Evolutionary conservation across 1,284 basidiomycete species (phyloP).

Genomic region (Spongiforma sp.): DNA sequence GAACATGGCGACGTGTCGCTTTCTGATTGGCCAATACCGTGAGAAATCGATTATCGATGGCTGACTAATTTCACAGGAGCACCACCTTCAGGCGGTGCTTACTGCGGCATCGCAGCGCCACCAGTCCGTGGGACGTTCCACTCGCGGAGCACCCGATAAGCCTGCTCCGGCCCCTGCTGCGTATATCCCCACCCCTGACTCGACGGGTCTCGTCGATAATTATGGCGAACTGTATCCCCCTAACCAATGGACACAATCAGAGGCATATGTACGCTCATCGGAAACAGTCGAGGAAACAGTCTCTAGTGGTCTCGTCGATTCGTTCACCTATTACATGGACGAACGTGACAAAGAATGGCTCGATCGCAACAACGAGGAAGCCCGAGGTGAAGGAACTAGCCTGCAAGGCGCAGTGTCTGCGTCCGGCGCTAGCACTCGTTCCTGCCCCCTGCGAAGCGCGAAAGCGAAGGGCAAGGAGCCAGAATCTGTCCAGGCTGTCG

Average conservation of each 20-base stretch:
- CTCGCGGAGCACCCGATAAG: constrained; percentile 50
- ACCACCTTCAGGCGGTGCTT: constrained; percentile 89
- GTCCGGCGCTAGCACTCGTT: constrained; percentile 50
- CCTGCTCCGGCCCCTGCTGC: constrained; percentile 56
- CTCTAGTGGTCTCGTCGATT: constrained; percentile 60
- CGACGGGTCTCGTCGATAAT: constrained; percentile 79
- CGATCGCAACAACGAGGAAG: constrained; percentile 88
- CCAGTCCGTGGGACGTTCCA: constrained; percentile 47
- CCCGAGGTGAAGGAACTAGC: constrained; percentile 85
- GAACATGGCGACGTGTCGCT: constrained; percentile 48
- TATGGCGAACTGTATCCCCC: constrained; percentile 78
- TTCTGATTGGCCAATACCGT: constrained; percentile 52
- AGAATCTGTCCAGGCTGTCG: constrained; percentile 60
- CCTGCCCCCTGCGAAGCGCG: constrained; percentile 64
- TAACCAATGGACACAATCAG: constrained; percentile 76
- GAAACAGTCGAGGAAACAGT: constrained; percentile 87
- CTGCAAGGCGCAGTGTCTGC: constrained; percentile 69
- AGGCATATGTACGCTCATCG: constrained; percentile 84
- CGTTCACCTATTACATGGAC: constrained; percentile 92
- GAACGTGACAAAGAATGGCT: constrained; percentile 97
- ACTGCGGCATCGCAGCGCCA: constrained; percentile 72
- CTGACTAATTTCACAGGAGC: constrained; percentile 82
- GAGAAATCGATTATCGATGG: constrained; percentile 60
- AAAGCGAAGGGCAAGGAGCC: constrained; percentile 84
- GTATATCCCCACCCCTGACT: constrained; percentile 93